A percentile compares a stretch with the other conserved stretches of the same genome.
Evolutionary conservation across 352 stramenopile species (phyloP).

Genomic region (Pythium vanterpoolii): DNA sequence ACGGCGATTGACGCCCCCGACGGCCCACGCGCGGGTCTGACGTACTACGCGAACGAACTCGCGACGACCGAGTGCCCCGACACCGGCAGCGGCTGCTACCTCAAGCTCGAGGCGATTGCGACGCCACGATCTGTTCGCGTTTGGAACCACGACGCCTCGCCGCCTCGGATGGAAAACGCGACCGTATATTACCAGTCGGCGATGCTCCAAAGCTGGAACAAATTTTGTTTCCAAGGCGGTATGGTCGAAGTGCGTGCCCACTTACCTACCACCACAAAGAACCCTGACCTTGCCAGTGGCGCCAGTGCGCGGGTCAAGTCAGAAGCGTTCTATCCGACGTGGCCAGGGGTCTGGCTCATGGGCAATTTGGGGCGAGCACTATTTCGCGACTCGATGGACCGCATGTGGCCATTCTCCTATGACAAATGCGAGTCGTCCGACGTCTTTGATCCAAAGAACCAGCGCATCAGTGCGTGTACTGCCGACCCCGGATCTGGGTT

Average conservation of each 20-base stretch:
- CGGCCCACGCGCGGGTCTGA: conserved; percentile 12
- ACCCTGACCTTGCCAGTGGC: conserved; percentile 16
- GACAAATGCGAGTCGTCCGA: conserved; percentile 75
- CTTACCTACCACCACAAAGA: conserved; percentile 68
- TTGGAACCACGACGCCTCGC: conserved; percentile 54
- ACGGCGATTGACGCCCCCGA: conserved; percentile 94
- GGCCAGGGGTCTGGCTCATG: conserved; percentile 93
- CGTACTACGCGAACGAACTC: conserved; percentile 20
- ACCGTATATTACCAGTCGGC: conserved; percentile 63
- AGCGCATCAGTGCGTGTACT: conserved; percentile 85
- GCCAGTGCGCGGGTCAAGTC: conserved; percentile 3
- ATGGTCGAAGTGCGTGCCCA: conserved; percentile 92
- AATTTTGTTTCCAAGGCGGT: conserved; percentile 94
- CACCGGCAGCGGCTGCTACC: conserved; percentile 39
- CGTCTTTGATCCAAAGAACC: conserved; percentile 35
- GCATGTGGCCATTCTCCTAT: conserved; percentile 93
- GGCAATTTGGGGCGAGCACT: conserved; percentile 91
- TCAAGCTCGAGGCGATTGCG: conserved; percentile 45
- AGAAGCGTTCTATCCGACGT: conserved; percentile 48
- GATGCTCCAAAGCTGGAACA: conserved; percentile 94
- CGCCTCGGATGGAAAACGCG: conserved; percentile 48
- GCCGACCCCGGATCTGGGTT: conserved; percentile 83
- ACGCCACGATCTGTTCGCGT: conserved; percentile 36
- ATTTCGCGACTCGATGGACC: conserved; percentile 84
- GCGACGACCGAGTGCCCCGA: conserved; percentile 10